Conservation (phyloP, 2,329 filamentous ascomycete species). For the Geosmithia morbida region DNA sequence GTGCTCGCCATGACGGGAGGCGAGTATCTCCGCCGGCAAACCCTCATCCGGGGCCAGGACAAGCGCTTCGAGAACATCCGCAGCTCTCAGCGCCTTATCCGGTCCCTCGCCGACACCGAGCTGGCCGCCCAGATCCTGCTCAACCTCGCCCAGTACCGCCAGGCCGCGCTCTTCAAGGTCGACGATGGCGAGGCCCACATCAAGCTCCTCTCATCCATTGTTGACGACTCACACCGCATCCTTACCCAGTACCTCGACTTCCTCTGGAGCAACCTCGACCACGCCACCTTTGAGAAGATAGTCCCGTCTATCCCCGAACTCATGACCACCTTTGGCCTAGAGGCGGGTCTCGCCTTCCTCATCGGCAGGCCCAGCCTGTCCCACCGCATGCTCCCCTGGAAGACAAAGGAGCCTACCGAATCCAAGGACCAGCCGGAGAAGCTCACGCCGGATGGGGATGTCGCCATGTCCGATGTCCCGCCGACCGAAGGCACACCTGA, state of each 20-base stretch:
- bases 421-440: background rate
- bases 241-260: slow-evolving; percentile 83
- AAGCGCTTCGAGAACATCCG: slow-evolving; percentile 61
- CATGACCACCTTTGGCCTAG: slow-evolving; percentile 65
- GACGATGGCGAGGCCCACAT: slow-evolving; percentile 64
- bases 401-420: slow-evolving; percentile 12
- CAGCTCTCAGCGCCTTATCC: slow-evolving; percentile 68
- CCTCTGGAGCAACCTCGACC: slow-evolving; percentile 62
- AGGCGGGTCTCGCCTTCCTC: slow-evolving; percentile 70
- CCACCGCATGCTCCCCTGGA: slow-evolving; percentile 40
- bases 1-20: slow-evolving; percentile 81
- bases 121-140: slow-evolving; percentile 76
- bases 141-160: slow-evolving; percentile 77
- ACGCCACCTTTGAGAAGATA: slow-evolving; percentile 61
- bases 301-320: slow-evolving; percentile 64
- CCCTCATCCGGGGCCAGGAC: slow-evolving; percentile 67
- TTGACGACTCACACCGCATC: slow-evolving; percentile 80
- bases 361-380: slow-evolving; percentile 64
- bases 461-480: slow-evolving; percentile 29
- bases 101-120: slow-evolving; percentile 61
- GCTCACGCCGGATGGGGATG: slow-evolving; percentile 29
- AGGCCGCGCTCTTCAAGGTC: slow-evolving; percentile 67
- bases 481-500: slow-evolving; percentile 10
- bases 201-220: slow-evolving; percentile 75
- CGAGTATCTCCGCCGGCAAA: slow-evolving; percentile 63